phyloP scores from a whole-genome alignment of 2,329 filamentous ascomycete species.

The Metarhizium anisopliae region DNA sequence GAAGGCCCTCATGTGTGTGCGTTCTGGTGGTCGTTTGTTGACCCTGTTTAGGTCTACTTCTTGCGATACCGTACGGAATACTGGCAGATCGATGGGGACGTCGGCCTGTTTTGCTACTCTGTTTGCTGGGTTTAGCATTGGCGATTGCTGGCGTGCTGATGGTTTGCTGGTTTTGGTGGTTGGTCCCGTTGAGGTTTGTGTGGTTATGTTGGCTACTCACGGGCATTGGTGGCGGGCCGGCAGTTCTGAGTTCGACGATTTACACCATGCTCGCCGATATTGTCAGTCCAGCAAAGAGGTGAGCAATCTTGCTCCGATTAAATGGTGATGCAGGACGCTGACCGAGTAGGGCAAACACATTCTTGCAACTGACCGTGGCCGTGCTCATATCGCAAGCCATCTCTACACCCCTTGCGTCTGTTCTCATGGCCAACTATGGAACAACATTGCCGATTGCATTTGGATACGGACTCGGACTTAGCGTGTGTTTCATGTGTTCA shows the following conservation, averaged over 20 bases:
- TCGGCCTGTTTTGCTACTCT: background rate
- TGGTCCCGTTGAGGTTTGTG: background rate
- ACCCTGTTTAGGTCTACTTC: background rate
- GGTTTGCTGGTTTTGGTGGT: constrained; percentile 4
- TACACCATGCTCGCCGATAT: constrained; percentile 2
- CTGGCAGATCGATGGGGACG: constrained; percentile 1
- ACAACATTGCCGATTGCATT: background rate
- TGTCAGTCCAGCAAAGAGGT: background rate
- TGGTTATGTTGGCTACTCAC: constrained; percentile 1
- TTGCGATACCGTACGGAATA: constrained; percentile 2
- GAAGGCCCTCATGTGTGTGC: background rate
- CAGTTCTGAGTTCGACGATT: background rate
- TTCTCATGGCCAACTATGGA: background rate
- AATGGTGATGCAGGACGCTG: background rate
- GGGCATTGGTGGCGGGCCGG: background rate
- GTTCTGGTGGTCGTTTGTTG: background rate
- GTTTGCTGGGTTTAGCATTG: background rate
- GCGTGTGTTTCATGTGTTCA: background rate
- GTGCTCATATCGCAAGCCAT: background rate
- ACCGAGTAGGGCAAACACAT: background rate
- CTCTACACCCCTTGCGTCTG: background rate
- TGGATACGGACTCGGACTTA: background rate
- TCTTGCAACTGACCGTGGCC: background rate
- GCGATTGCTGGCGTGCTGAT: background rate
- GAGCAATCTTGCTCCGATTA: background rate